phyloP scores from a whole-genome alignment of 1,284 basidiomycete species.

The Ustilago trichophora region DNA sequence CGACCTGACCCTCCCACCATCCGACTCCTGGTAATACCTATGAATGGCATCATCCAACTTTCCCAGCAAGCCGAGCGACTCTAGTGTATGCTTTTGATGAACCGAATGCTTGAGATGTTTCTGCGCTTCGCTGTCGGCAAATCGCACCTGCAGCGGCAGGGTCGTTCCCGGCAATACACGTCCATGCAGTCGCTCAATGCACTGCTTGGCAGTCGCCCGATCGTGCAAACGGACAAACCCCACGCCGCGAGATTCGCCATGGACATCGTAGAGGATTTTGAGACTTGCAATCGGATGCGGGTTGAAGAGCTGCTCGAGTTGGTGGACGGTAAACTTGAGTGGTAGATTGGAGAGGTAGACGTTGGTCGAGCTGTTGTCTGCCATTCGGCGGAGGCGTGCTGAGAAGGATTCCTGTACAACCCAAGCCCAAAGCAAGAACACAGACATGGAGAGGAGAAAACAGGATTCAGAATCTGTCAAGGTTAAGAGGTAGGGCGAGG shows the following conservation, averaged over 20 bases:
- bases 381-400: constrained; percentile 50
- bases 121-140: constrained; percentile 62
- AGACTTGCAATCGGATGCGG: constrained; percentile 56
- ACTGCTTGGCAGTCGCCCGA: constrained; percentile 48
- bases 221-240: constrained; percentile 54
- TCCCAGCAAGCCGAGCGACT: constrained; percentile 22
- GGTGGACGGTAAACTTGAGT: constrained; percentile 32
- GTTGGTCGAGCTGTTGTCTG: constrained; percentile 50
- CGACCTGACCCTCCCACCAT: constrained; percentile 4
- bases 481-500: neutral
- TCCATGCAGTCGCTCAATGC: constrained; percentile 54
- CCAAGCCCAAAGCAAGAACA: no score
- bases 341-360: constrained; percentile 59
- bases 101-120: constrained; percentile 52
- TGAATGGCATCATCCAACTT: neutral
- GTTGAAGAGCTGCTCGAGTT: constrained; percentile 58
- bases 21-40: neutral
- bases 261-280: constrained; percentile 53
- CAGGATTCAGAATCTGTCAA: no score
- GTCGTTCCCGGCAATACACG: constrained; percentile 43
- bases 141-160: constrained; percentile 53
- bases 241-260: constrained; percentile 54
- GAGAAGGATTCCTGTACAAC: constrained; percentile 55
- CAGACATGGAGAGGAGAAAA: no score
- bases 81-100: constrained; percentile 39